A percentile compares a stretch with the other conserved stretches of the same genome.
phyloP scores from a whole-genome alignment of 306 rosid species.

The Gastrolobium villosum region DNA sequence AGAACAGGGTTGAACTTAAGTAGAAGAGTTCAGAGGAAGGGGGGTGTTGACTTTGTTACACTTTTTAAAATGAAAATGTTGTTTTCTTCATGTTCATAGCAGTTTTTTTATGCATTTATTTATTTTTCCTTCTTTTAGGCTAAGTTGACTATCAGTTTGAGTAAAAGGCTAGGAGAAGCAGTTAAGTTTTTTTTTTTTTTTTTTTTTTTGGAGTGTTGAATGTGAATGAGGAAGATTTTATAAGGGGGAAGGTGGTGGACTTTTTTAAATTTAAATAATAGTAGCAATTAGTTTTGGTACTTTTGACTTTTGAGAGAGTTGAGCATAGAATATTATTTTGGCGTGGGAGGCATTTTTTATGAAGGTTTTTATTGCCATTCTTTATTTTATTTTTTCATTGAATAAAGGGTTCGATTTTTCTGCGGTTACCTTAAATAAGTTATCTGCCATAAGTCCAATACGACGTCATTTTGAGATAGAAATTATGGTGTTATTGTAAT shows the following conservation, averaged over 20 bases:
- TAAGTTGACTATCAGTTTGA: constrained; percentile 37
- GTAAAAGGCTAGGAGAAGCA: constrained; percentile 12
- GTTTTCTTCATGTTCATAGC: background rate
- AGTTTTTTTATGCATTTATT: background rate
- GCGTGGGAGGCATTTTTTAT: constrained; percentile 36
- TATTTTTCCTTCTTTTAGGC: background rate
- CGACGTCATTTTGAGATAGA: too few relatives aligned
- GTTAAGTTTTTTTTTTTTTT: background rate
- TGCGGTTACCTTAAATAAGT: too few relatives aligned
- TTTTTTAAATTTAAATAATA: constrained; percentile 23
- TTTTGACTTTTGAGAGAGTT: constrained; percentile 43
- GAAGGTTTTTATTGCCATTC: constrained; percentile 7
- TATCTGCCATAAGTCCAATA: too few relatives aligned
- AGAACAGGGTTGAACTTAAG: constrained; percentile 8
- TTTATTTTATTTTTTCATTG: background rate
- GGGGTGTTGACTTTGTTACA: constrained; percentile 64
- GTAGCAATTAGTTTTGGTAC: constrained; percentile 18
- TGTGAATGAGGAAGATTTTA: background rate
- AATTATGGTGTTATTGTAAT: too few relatives aligned
- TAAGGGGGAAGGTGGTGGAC: background rate
- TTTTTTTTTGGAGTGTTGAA: constrained; percentile 24
- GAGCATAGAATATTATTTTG: constrained; percentile 6
- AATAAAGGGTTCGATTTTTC: too few relatives aligned
- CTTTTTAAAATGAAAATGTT: background rate
- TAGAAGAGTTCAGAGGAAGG: background rate